Evolutionary conservation across 2,329 filamentous ascomycete genomes (phyloP).

Genomic region (Dactylellina cionopaga): DNA sequence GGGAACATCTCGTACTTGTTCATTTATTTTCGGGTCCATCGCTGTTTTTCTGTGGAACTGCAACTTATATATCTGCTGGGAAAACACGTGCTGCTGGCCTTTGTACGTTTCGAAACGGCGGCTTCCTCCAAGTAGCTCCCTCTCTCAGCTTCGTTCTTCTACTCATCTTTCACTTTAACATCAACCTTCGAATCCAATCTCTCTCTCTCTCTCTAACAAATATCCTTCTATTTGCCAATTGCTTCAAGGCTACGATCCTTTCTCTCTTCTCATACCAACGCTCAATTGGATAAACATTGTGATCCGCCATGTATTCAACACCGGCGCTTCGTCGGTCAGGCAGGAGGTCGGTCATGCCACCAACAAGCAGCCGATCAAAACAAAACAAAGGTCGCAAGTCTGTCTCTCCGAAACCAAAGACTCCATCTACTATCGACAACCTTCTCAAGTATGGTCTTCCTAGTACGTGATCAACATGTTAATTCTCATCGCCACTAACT

Average conservation of each 20-base stretch:
- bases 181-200: background rate
- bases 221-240: background rate
- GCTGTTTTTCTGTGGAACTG: conserved; percentile 12
- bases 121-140: background rate
- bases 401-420: conserved; percentile 5
- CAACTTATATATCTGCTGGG: too few relatives aligned
- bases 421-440: background rate
- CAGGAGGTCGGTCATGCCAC: conserved; percentile 26
- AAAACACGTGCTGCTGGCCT: conserved; percentile 10
- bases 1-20: background rate
- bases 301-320: conserved; percentile 11
- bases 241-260: background rate
- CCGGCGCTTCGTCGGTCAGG: conserved; percentile 32
- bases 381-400: background rate
- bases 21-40: background rate
- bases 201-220: background rate
- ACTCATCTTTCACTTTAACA: background rate
- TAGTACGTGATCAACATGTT: too few relatives aligned
- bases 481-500: too few relatives aligned
- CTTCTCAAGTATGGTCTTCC: conserved; percentile 18
- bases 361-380: background rate
- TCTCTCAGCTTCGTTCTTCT: background rate
- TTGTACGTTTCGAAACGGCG: conserved; percentile 8
- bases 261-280: background rate
- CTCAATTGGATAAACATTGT: background rate